A percentile compares a stretch with the other conserved stretches of the same genome.
Conservation (phyloP, 371 early-diverging fungal genomes). For the Apophysomyces trapeziformis region DNA sequence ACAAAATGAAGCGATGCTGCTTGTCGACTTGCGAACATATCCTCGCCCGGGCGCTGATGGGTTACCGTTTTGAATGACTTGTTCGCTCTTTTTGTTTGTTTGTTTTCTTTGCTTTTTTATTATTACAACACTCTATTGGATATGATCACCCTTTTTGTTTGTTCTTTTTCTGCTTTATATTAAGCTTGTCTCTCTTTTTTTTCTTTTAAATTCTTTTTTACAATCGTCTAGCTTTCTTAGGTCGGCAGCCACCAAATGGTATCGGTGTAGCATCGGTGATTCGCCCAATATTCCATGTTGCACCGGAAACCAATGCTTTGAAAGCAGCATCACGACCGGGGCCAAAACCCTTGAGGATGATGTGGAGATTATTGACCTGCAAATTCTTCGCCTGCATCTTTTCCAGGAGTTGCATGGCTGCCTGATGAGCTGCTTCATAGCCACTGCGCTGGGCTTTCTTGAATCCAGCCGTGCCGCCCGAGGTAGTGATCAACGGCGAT, state of each 20-base stretch:
- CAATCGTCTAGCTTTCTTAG: slow-evolving; percentile 87
- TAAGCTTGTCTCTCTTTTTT: background rate
- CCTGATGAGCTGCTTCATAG: slow-evolving; percentile 93
- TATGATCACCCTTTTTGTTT: background rate
- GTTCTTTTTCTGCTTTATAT: background rate
- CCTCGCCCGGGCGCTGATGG: background rate
- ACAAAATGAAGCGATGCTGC: background rate
- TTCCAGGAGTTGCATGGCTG: slow-evolving; percentile 75
- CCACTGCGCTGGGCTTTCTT: slow-evolving; percentile 90
- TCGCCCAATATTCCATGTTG: slow-evolving; percentile 76
- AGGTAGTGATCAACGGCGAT: slow-evolving; percentile 69
- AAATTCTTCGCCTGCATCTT: slow-evolving; percentile 70
- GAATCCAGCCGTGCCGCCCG: slow-evolving; percentile 87
- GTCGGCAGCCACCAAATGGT: slow-evolving; percentile 94
- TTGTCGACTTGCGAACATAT: background rate
- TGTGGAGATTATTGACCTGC: slow-evolving; percentile 68
- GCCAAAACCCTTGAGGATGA: slow-evolving; percentile 90
- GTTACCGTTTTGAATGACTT: too few relatives aligned
- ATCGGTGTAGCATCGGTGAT: slow-evolving; percentile 92
- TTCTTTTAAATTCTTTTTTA: slow-evolving; percentile 40
- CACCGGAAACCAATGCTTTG: slow-evolving; percentile 74
- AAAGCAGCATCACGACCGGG: slow-evolving; percentile 93
- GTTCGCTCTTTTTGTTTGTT: too few relatives aligned
- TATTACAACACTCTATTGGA: too few relatives aligned
- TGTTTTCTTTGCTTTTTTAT: too few relatives aligned